phyloP scores from a whole-genome alignment of 139 green algal species.

The Tetratostichococcus sp. region DNA sequence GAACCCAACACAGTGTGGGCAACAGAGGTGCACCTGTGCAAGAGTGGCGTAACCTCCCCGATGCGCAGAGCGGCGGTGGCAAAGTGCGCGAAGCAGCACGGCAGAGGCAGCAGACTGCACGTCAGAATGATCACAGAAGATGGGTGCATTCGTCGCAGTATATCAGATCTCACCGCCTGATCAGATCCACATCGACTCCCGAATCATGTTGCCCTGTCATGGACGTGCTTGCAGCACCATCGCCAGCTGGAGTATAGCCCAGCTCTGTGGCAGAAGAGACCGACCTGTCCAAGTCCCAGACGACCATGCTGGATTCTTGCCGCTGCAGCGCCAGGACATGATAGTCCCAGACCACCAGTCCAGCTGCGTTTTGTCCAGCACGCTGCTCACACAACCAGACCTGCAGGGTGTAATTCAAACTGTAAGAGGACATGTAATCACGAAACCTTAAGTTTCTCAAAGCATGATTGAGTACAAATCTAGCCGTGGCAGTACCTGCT shows the following conservation, averaged over 20 bases:
- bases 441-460: not conserved
- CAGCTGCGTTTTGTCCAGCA: not conserved
- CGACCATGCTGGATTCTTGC: not conserved
- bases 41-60: not conserved
- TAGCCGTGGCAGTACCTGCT: conserved; percentile 11
- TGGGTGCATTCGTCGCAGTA: no score
- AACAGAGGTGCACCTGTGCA: no score
- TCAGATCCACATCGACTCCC: no score
- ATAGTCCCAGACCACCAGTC: conserved; percentile 44
- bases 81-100: conserved; percentile 26
- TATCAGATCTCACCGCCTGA: no score
- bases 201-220: not conserved
- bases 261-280: no score
- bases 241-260: no score
- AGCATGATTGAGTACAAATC: not conserved
- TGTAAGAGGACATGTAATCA: no score
- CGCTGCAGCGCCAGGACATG: conserved; percentile 28
- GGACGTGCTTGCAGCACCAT: no score
- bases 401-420: no score
- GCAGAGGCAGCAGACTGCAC: conserved; percentile 31
- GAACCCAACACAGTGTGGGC: no score
- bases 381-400: conserved; percentile 37
- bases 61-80: conserved; percentile 6
- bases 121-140: no score
- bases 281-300: conserved; percentile 37